phyloP scores from a whole-genome alignment of 2,329 filamentous ascomycete genomes.

The Cladosporium halotolerans region DNA sequence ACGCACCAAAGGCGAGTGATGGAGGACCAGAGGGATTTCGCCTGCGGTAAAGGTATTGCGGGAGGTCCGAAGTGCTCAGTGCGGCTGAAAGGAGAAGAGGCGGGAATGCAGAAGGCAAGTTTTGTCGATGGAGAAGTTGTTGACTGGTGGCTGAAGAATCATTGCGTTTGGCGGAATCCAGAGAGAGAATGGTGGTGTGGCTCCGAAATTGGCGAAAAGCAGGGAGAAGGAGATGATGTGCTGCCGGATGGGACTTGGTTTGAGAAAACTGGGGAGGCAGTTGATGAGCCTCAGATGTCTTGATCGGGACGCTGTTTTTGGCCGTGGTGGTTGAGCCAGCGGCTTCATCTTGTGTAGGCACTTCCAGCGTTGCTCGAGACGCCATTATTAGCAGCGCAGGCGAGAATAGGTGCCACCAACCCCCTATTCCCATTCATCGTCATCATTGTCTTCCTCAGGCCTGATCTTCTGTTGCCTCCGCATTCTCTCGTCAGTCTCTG shows the following conservation, averaged over 20 bases:
- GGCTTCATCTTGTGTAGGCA: too few relatives aligned
- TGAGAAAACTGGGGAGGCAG: neutral
- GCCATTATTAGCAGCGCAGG: too few relatives aligned
- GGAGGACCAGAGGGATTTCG: slow-evolving; percentile 5
- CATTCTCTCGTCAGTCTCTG: slow-evolving; percentile 36
- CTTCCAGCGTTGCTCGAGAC: too few relatives aligned
- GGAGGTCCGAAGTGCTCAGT: slow-evolving; percentile 5
- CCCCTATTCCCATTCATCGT: slow-evolving; percentile 22
- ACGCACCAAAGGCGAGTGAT: slow-evolving; percentile 1
- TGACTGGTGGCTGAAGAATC: slow-evolving; percentile 9
- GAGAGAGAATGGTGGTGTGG: slow-evolving; percentile 6
- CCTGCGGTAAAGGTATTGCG: slow-evolving; percentile 5
- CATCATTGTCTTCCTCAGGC: slow-evolving; percentile 41
- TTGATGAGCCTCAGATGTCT: neutral
- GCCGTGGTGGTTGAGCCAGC: too few relatives aligned
- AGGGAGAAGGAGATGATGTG: slow-evolving; percentile 5
- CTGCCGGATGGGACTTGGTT: slow-evolving; percentile 6
- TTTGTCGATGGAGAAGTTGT: slow-evolving; percentile 6
- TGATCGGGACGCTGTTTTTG: too few relatives aligned
- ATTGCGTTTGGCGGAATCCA: neutral
- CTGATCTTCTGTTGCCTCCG: slow-evolving; percentile 29
- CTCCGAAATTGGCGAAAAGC: neutral
- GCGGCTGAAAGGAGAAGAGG: slow-evolving; percentile 3
- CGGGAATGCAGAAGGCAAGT: neutral
- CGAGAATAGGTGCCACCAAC: too few relatives aligned